Conservation (phyloP, 495 filamentous ascomycete species). For the Podospora bellae-mahoneyi region DNA sequence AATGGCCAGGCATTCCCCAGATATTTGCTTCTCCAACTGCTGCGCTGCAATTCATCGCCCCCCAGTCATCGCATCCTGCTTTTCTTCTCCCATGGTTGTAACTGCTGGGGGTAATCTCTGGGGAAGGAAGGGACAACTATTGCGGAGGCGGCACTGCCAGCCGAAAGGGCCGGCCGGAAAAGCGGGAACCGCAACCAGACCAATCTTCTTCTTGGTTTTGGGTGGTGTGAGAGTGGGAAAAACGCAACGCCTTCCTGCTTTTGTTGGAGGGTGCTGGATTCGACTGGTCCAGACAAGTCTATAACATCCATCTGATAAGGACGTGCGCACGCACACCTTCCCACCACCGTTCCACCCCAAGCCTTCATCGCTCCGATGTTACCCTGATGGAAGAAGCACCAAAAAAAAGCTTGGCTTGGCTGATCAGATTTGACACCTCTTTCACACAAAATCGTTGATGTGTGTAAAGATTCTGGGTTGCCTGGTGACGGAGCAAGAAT, state of each 20-base stretch:
- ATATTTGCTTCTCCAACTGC: conserved; percentile 1
- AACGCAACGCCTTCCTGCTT: background rate
- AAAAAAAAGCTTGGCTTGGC: background rate
- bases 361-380: background rate
- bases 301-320: conserved; percentile 11
- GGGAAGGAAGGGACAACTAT: background rate
- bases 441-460: background rate
- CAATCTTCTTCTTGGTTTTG: background rate
- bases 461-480: background rate
- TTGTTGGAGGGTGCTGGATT: background rate
- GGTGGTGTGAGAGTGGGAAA: background rate
- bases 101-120: background rate
- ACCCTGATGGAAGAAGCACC: background rate
- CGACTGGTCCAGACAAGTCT: conserved; percentile 8
- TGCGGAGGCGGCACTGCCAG: conserved; percentile 10
- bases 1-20: conserved; percentile 9
- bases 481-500: too few relatives aligned
- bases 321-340: conserved; percentile 1
- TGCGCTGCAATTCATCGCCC: background rate
- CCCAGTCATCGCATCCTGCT: background rate
- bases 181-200: conserved; percentile 2
- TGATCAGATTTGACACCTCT: background rate
- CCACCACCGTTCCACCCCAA: background rate
- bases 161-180: conserved; percentile 13
- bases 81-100: conserved; percentile 6